Conservation (phyloP, 1,139 yeast genomes). For the Geotrichum restrictum region DNA sequence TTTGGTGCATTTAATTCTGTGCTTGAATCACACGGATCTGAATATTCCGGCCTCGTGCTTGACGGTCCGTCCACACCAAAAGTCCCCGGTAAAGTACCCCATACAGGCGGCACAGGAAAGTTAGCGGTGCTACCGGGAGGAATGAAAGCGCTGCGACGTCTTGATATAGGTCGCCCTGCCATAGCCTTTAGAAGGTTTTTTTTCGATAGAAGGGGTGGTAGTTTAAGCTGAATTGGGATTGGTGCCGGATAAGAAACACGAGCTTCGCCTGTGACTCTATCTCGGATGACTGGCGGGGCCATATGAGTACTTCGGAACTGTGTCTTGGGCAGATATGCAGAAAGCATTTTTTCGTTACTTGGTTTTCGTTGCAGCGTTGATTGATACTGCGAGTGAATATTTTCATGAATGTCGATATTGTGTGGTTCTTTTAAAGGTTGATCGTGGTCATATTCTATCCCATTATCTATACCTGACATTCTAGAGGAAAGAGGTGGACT, state of each 20-base stretch:
- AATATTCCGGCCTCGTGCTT: no score
- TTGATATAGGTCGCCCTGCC: slow-evolving; percentile 11
- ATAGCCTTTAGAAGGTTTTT: slow-evolving; percentile 20
- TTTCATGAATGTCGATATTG: not conserved
- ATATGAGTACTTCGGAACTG: slow-evolving; percentile 12
- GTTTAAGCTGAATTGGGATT: slow-evolving; percentile 32
- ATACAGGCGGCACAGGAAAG: slow-evolving; percentile 22
- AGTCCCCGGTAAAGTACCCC: slow-evolving; percentile 11
- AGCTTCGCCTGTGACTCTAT: slow-evolving; percentile 1
- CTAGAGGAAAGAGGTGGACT: no score
- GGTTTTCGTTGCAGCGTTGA: slow-evolving; percentile 2
- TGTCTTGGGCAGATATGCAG: slow-evolving; percentile 3
- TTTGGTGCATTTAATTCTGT: no score
- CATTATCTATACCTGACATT: no score
- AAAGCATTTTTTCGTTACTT: slow-evolving; percentile 8
- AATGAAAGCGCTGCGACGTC: slow-evolving; percentile 4
- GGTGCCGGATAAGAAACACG: slow-evolving; percentile 37
- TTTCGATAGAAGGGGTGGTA: slow-evolving; percentile 30
- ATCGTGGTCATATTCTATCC: no score
- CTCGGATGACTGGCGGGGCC: slow-evolving; percentile 7
- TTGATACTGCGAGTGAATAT: no score
- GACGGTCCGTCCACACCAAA: no score
- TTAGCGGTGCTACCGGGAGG: slow-evolving; percentile 17
- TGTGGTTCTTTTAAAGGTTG: not conserved
- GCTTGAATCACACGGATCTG: no score